Conservation (phyloP, 2,329 filamentous ascomycete species). For the Neopestalotiopsis rosae region DNA sequence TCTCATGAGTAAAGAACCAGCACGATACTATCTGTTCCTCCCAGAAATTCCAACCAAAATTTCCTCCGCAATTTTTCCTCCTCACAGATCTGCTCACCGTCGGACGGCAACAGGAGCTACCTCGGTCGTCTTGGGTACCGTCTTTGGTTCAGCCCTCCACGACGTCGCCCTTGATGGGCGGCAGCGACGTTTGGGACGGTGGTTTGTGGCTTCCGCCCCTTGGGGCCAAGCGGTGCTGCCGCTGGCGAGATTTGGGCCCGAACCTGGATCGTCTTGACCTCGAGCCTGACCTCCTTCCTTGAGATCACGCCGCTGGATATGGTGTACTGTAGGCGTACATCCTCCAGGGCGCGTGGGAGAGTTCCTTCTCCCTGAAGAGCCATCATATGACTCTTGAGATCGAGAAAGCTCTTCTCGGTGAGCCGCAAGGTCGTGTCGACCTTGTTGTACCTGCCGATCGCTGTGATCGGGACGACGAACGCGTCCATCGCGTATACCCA, state of each 20-base stretch:
- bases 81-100: no score
- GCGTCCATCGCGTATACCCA: conserved; percentile 30
- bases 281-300: background rate
- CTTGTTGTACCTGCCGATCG: conserved; percentile 29
- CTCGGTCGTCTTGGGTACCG: no score
- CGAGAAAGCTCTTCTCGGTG: conserved; percentile 23
- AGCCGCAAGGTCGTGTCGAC: conserved; percentile 17
- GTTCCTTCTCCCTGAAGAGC: background rate
- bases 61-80: no score
- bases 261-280: background rate
- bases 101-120: no score
- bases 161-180: no score
- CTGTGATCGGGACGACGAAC: conserved; percentile 28
- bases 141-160: no score
- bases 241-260: no score
- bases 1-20: background rate
- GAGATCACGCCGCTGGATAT: background rate
- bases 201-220: no score
- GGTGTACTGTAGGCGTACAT: background rate
- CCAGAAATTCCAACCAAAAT: background rate
- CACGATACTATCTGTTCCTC: background rate
- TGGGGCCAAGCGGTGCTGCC: no score
- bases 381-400: conserved; percentile 23
- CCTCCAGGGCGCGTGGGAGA: background rate
- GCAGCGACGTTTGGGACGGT: no score